Evolutionary conservation across 345 rosid genomes (phyloP).

Genomic region (Erucastrum elatum): DNA sequence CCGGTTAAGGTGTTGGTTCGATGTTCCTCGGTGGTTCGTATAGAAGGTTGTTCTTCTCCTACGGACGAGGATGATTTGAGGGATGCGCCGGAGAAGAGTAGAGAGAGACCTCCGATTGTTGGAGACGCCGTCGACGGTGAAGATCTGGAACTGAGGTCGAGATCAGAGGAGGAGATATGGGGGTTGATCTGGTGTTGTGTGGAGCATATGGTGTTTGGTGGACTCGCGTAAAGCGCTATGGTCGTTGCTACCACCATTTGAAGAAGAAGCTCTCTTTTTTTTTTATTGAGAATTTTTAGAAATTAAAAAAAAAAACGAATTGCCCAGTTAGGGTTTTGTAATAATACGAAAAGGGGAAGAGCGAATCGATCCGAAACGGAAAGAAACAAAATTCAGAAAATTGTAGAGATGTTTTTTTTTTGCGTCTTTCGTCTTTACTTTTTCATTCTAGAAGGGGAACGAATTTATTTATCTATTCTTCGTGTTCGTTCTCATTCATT

Average conservation of each 20-base stretch:
- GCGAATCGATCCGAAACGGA: not conserved
- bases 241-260: conserved; percentile 92
- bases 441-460: not conserved
- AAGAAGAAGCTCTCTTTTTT: conserved; percentile 20
- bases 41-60: conserved; percentile 56
- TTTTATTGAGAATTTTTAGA: too few species aligned
- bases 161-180: conserved; percentile 59
- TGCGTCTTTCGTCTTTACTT: not conserved
- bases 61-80: conserved; percentile 47
- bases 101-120: conserved; percentile 70
- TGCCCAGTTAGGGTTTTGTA: too few species aligned
- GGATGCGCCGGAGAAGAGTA: too few species aligned
- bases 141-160: conserved; percentile 68
- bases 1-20: too few species aligned
- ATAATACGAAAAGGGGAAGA: too few species aligned
- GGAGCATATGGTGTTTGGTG: conserved; percentile 76
- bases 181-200: conserved; percentile 75
- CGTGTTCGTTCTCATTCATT: conserved; percentile 13
- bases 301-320: too few species aligned
- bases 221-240: conserved; percentile 81
- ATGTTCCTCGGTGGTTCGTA: conserved; percentile 62
- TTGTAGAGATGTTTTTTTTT: not conserved
- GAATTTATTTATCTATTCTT: not conserved
- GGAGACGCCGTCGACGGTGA: conserved; percentile 57
- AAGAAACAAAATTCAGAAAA: not conserved